A percentile compares a stretch with the other conserved stretches of the same genome.
phyloP scores from a whole-genome alignment of 1,284 basidiomycete genomes.

The Trichosporon inkin region DNA sequence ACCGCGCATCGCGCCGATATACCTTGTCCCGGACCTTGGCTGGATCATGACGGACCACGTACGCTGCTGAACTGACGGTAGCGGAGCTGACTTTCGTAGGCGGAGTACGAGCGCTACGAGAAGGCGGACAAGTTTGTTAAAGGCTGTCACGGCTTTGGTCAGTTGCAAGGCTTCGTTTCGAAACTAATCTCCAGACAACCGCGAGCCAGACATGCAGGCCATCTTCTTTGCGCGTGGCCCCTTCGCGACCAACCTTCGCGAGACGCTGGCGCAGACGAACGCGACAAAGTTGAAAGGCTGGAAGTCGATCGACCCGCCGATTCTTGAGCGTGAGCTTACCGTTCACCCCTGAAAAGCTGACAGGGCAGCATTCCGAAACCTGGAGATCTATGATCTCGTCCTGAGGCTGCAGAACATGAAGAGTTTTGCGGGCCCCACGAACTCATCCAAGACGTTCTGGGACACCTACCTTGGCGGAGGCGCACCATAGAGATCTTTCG shows the following conservation, averaged over 20 bases:
- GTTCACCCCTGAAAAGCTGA: neutral
- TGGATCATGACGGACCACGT: constrained; percentile 62
- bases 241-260: constrained; percentile 7
- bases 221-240: constrained; percentile 66
- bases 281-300: constrained; percentile 7
- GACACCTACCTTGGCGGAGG: neutral
- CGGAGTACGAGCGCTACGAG: constrained; percentile 11
- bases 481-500: too few relatives aligned
- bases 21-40: constrained; percentile 71
- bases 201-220: constrained; percentile 71
- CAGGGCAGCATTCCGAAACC: constrained; percentile 64
- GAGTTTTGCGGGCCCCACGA: neutral
- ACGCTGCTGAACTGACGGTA: constrained; percentile 4
- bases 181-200: constrained; percentile 56
- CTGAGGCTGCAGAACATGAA: constrained; percentile 58
- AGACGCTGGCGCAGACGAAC: constrained; percentile 48
- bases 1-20: constrained; percentile 78
- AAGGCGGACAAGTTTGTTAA: constrained; percentile 7
- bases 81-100: constrained; percentile 48
- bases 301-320: constrained; percentile 58
- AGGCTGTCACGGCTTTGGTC: constrained; percentile 19
- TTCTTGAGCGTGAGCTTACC: constrained; percentile 57
- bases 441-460: neutral
- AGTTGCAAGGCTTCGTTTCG: neutral
- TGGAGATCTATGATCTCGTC: constrained; percentile 78